Evolutionary conservation across 148 eudicot species (phyloP).

Genomic region (Beta vulgaris): DNA sequence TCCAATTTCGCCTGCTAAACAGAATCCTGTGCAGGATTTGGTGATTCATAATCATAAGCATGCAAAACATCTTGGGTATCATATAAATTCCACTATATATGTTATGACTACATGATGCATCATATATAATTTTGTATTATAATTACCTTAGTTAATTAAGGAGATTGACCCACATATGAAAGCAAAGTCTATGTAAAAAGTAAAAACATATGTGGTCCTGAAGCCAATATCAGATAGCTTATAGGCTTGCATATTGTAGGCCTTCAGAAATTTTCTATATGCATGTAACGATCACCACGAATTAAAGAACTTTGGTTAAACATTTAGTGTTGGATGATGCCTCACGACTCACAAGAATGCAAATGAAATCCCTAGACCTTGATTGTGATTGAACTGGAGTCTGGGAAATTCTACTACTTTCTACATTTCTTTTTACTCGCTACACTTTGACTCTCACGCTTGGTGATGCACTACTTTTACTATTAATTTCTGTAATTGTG

Average conservation of each 20-base stretch:
- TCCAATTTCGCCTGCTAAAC: neutral
- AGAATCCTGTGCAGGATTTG: constrained; percentile 8
- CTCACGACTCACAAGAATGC: too few species aligned
- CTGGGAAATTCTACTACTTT: too few species aligned
- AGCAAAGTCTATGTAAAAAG: neutral
- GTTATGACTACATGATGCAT: constrained; percentile 13
- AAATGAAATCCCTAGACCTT: too few species aligned
- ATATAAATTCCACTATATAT: constrained; percentile 2
- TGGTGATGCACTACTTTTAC: too few species aligned
- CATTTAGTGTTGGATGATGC: too few species aligned
- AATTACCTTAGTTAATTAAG: neutral
- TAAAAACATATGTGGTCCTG: constrained; percentile 4
- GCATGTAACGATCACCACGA: neutral
- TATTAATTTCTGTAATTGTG: too few species aligned
- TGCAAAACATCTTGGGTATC: neutral
- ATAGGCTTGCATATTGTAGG: neutral
- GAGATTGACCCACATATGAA: neutral
- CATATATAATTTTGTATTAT: neutral
- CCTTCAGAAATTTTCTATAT: neutral
- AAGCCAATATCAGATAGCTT: neutral
- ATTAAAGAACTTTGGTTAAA: too few species aligned
- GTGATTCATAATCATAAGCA: constrained; percentile 22
- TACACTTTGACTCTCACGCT: too few species aligned
- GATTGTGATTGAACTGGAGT: too few species aligned
- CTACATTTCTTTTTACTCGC: too few species aligned